phyloP scores from a whole-genome alignment of 257 asterid genomes.

The Catharanthus roseus region DNA sequence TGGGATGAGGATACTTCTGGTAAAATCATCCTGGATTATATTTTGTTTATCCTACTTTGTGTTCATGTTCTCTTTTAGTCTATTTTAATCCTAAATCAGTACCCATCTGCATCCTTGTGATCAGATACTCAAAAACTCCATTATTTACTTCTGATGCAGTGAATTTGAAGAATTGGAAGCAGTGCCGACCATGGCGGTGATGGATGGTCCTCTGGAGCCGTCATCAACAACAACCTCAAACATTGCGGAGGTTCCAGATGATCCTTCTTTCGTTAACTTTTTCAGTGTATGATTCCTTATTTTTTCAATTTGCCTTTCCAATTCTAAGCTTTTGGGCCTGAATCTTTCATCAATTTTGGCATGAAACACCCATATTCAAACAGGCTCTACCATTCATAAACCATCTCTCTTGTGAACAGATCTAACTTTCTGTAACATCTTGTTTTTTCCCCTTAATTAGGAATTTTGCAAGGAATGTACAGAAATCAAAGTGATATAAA shows the following conservation, averaged over 20 bases:
- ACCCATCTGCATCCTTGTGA: not conserved
- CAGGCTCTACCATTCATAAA: not conserved
- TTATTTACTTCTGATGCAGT: slow-evolving; percentile 34
- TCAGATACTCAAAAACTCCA: not conserved
- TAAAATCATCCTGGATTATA: not conserved
- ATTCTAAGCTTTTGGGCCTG: not conserved
- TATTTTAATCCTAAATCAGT: not conserved
- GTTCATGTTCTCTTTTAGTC: not conserved
- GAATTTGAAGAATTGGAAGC: slow-evolving; percentile 94
- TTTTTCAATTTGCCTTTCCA: not conserved
- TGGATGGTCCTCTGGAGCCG: slow-evolving; percentile 89
- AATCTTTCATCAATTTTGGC: not conserved
- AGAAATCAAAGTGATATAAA: not conserved
- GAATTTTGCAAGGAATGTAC: not conserved
- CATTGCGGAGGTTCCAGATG: slow-evolving; percentile 59
- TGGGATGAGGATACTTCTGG: not conserved
- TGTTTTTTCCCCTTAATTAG: not conserved
- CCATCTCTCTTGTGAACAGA: not conserved
- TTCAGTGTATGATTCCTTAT: slow-evolving; percentile 57
- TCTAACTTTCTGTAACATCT: not conserved
- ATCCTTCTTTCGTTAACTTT: slow-evolving; percentile 73
- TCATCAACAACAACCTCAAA: slow-evolving; percentile 45
- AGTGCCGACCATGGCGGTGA: slow-evolving; percentile 75
- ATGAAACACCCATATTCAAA: not conserved
- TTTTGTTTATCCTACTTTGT: not conserved